Evolutionary conservation across 352 stramenopile species (phyloP).

Genomic region (Globisporangium cederbergense): DNA sequence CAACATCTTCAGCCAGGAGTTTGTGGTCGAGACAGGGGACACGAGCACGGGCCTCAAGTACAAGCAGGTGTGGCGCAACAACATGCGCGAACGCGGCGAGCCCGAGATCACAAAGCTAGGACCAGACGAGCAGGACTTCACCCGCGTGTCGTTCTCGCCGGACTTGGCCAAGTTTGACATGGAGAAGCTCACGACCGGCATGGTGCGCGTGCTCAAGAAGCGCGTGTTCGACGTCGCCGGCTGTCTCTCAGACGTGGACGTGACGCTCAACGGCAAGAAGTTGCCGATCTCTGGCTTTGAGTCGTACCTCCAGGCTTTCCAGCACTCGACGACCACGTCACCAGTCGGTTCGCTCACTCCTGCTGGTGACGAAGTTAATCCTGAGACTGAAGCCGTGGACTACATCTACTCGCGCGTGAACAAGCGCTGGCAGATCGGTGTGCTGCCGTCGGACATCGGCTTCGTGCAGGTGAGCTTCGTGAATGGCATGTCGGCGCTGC

Average conservation of each 20-base stretch:
- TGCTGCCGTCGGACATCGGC: slow-evolving; percentile 86
- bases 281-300: slow-evolving; percentile 94
- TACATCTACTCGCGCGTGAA: slow-evolving; percentile 93
- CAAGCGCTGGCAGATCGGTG: slow-evolving; percentile 95
- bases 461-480: slow-evolving; percentile 99
- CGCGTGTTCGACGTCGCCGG: slow-evolving; percentile 98
- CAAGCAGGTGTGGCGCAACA: slow-evolving; percentile 94
- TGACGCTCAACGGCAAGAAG: slow-evolving; percentile 91
- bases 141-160: slow-evolving; percentile 96
- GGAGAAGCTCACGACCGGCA: slow-evolving; percentile 91
- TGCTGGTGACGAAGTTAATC: slow-evolving; percentile 16
- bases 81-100: slow-evolving; percentile 93
- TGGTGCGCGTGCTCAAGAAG: slow-evolving; percentile 93
- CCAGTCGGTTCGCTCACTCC: neutral
- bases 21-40: slow-evolving; percentile 98
- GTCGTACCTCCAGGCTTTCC: slow-evolving; percentile 94
- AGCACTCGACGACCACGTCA: slow-evolving; percentile 46
- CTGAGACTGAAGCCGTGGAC: slow-evolving; percentile 62
- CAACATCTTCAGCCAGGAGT: slow-evolving; percentile 99
- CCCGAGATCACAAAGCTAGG: slow-evolving; percentile 79
- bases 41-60: slow-evolving; percentile 69
- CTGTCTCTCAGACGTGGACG: slow-evolving; percentile 89
- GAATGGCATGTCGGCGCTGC: slow-evolving; percentile 97
- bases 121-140: slow-evolving; percentile 92
- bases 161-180: slow-evolving; percentile 97